Evolutionary conservation across 331 rosid genomes (phyloP).

Genomic region (Acacia pycnantha): DNA sequence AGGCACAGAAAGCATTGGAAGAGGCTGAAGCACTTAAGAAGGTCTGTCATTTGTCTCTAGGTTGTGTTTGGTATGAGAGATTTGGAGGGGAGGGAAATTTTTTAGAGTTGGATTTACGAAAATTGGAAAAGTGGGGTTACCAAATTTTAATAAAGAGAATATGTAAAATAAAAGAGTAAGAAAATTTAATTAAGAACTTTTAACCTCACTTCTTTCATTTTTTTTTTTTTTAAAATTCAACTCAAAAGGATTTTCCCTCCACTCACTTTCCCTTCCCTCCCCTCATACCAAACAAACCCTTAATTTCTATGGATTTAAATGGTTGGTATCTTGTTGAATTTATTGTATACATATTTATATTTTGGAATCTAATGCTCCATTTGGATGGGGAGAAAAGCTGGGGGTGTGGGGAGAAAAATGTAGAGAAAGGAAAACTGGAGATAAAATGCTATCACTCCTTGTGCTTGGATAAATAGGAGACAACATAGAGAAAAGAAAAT

Average conservation of each 20-base stretch:
- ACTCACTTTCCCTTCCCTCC: too few relatives aligned
- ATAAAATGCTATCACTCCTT: not conserved
- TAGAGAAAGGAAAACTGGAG: not conserved
- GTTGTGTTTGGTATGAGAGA: too few relatives aligned
- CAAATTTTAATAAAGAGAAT: too few relatives aligned
- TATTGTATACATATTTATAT: not conserved
- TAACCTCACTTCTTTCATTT: too few relatives aligned
- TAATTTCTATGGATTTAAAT: conserved; percentile 10
- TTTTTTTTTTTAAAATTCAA: too few relatives aligned
- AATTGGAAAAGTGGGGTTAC: too few relatives aligned
- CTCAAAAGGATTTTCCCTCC: too few relatives aligned
- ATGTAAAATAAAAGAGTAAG: too few relatives aligned
- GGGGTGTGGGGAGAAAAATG: not conserved
- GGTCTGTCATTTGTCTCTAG: conserved; percentile 49
- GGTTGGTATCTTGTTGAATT: not conserved
- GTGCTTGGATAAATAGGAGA: not conserved
- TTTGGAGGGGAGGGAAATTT: too few relatives aligned
- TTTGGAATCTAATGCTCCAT: not conserved
- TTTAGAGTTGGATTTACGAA: too few relatives aligned
- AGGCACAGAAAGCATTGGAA: conserved; percentile 96
- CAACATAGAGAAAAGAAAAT: not conserved
- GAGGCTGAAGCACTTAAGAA: conserved; percentile 99
- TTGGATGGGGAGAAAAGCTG: not conserved
- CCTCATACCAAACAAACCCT: too few relatives aligned
- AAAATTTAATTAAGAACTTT: too few relatives aligned